Base-by-base conservation (phyloP, 2,329 filamentous ascomycete species). In the Microsporum canis region DNA sequence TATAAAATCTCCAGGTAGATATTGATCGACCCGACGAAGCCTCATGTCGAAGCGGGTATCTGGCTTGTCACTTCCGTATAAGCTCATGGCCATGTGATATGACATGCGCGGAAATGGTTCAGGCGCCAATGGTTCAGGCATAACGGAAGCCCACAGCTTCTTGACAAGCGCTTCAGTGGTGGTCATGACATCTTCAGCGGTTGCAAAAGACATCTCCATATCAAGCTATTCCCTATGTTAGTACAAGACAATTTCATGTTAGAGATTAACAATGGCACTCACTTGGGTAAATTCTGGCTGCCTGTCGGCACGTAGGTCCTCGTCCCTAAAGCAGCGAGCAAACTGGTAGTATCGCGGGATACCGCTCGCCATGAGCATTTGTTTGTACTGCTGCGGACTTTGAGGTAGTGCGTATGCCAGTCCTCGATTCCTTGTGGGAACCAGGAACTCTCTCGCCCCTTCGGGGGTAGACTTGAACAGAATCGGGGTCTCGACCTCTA, bases 401-500 rank as follows among this genome's bases (percentile, higher is more conserved):
- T 99, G 95, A 0, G 91, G 91, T 23, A 99, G 78, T 6, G 94
- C 94, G 73, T 97, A 99, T 2, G 89, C 91, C 63, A 85, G 77
- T 0, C 89, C 90, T 1, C 80, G 80, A 39, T 81, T 82, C 33
- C 94, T 81, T 0, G 91, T 95, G 0, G 94, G 94, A 3, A 99
- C 92, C 4, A 99, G 74, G 64, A 99, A 99, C 72, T 99, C 94
- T 57, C 92, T 82, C 0, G 94, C 95, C 0, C 94, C 94, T 76
- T 99, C 94, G 0, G 94, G 90, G 0, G 94, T 99, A 0, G 94
- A 96, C 73, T 97, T 99, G 82, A 99, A 99, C 0, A 99, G 80
- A 3, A 96, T 77, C 0, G 94, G 94, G 0, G 94, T 99, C 72
- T 99, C 94, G 36, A 97, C 82, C 66, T 97, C 88, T 10, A 82